Evolutionary conservation across 768 basidiomycete genomes (phyloP), one percentile per base, ranked within the genome.

Genomic region (Cystobasidium onofrii): DNA sequence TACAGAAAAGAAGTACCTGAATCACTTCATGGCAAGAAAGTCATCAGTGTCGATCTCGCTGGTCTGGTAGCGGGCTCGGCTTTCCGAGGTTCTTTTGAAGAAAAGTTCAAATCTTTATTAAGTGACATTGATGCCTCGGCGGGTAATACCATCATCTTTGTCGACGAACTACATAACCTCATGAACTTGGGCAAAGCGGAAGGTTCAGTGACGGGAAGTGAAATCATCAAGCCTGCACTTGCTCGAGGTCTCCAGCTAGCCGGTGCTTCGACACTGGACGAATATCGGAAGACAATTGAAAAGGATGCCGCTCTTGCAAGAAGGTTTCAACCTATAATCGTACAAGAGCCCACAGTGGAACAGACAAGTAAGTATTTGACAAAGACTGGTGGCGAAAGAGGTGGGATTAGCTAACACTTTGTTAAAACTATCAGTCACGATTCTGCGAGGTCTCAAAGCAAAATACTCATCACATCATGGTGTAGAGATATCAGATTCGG

Each of bases 61-160:
- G 91, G 92, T 0, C 86, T 98, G 67, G 92, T 93, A 90, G 92
- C 92, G 15, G 90, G 90, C 43, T 89, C 90, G n/a, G 89, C 90
- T 23, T 93, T 91, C 84, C 93, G 92, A 80, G 95, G 90, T 62
- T 92, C 96, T 82, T 99, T 93, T 81, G 94, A 97, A 82, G 94
- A 97, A 80, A 89, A 94, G 43, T 88, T 97, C 83, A 97, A 96
- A 80, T 83, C 88, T 17, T 91, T 97, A 66, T 82, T 99, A 70
- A 88, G 88, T 74, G 96, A 98, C 82, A 88, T 98, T 75, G 93
- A 97, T 81, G 93, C 95, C 82, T 15, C 65, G 7, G 86, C 90
- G 0, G 84, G 88, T 3, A 87, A 88, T 20, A 86, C 97, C 78
- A 91, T 97, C 76, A 86, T 99, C 41, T 97, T 97, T 85, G 87